Evolutionary conservation across 2,329 filamentous ascomycete genomes (phyloP).

Genomic region (Botrytis hyacinthi): DNA sequence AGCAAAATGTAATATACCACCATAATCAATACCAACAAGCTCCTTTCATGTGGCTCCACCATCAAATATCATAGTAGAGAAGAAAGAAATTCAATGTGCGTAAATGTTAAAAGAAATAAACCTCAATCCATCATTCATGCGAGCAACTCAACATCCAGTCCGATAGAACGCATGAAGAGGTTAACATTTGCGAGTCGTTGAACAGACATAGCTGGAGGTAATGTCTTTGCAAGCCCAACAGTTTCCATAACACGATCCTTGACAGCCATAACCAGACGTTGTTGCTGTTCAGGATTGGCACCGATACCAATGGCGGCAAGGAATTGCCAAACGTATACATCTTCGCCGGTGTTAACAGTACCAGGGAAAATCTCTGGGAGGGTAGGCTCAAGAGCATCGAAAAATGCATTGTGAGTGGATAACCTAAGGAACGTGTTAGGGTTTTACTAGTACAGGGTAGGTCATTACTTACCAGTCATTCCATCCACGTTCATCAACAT

Average conservation of each 20-base stretch:
- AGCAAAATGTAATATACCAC: conserved; percentile 14
- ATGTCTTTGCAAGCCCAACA: conserved; percentile 80
- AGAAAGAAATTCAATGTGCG: conserved; percentile 12
- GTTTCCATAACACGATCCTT: conserved; percentile 99
- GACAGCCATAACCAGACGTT: conserved; percentile 87
- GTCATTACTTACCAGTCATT: conserved; percentile 65
- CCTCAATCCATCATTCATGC: conserved; percentile 25
- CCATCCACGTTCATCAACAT: conserved; percentile 69
- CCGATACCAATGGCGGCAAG: conserved; percentile 92
- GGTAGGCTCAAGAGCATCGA: conserved; percentile 80
- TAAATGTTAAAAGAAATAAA: conserved; percentile 13
- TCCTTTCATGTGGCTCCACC: conserved; percentile 1
- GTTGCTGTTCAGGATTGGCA: conserved; percentile 91
- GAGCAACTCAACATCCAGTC: conserved; percentile 83
- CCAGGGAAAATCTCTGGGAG: conserved; percentile 87
- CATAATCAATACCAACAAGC: conserved; percentile 17
- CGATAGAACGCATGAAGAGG: conserved; percentile 96
- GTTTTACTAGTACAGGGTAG: neutral
- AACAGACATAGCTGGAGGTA: conserved; percentile 81
- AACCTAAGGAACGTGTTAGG: conserved; percentile 52
- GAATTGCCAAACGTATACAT: conserved; percentile 98
- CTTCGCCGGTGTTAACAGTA: conserved; percentile 84
- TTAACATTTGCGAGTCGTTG: conserved; percentile 90
- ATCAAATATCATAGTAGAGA: conserved; percentile 16
- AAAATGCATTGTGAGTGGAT: conserved; percentile 78